Percentiles rank a stretch among this genome's conserved stretches.
Conservation (phyloP, 768 basidiomycete species). For the Lactarius hatsudake region DNA sequence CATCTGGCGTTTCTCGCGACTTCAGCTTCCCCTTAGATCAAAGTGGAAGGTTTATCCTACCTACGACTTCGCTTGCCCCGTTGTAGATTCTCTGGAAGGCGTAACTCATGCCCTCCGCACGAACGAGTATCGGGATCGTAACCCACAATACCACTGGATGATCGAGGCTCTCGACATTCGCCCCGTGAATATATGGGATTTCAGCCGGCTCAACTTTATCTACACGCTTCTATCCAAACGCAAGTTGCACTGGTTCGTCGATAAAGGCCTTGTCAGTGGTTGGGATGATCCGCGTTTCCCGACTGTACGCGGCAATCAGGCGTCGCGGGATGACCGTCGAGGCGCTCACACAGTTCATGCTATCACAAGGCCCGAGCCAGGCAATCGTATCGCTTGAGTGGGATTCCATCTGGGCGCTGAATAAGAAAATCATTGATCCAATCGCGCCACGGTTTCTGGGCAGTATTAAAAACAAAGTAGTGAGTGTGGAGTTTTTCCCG, state of each 20-base stretch:
- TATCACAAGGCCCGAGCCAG: conserved; percentile 94
- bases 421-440: conserved; percentile 97
- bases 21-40: conserved; percentile 45
- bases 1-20: background rate
- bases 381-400: conserved; percentile 92
- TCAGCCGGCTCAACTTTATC: conserved; percentile 95
- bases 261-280: conserved; percentile 80
- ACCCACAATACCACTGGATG: conserved; percentile 98
- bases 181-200: conserved; percentile 92
- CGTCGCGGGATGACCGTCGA: conserved; percentile 95
- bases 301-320: conserved; percentile 95
- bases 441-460: conserved; percentile 91
- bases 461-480: conserved; percentile 70
- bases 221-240: conserved; percentile 96
- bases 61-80: conserved; percentile 97
- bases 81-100: conserved; percentile 94
- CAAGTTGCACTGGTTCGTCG: conserved; percentile 96
- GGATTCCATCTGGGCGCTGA: conserved; percentile 95
- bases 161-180: conserved; percentile 76
- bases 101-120: conserved; percentile 96
- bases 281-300: conserved; percentile 99
- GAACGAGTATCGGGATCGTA: conserved; percentile 97
- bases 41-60: conserved; percentile 99
- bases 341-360: conserved; percentile 94
- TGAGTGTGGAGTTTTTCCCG: conserved; percentile 36